Evolutionary conservation across 371 early-diverging fungal genomes (phyloP).

Genomic region (Sporodiniella umbellata): DNA sequence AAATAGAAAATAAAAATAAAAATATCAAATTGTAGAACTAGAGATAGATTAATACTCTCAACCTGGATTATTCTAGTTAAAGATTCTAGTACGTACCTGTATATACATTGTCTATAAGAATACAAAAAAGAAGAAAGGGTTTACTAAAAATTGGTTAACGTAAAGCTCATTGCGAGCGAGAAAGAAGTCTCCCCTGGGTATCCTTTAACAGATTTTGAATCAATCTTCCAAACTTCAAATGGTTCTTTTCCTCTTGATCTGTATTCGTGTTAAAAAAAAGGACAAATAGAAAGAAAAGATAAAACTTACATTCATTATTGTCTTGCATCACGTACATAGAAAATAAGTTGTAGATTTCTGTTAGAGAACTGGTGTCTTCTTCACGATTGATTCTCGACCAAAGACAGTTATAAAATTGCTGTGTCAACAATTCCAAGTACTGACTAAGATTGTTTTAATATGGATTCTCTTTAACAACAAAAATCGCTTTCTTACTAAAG

Average conservation of each 20-base stretch:
- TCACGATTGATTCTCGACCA: slow-evolving; percentile 87
- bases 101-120: too few relatives aligned
- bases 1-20: too few relatives aligned
- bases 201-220: slow-evolving; percentile 80
- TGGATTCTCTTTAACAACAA: too few relatives aligned
- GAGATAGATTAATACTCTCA: too few relatives aligned
- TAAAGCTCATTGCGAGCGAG: background rate
- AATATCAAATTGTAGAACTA: too few relatives aligned
- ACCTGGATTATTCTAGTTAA: too few relatives aligned
- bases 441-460: too few relatives aligned
- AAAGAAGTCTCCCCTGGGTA: slow-evolving; percentile 80
- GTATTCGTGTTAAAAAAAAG: background rate
- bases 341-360: slow-evolving; percentile 78
- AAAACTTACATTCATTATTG: slow-evolving; percentile 5
- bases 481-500: slow-evolving; percentile 52
- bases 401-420: slow-evolving; percentile 77
- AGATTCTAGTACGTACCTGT: too few relatives aligned
- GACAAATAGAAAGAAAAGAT: background rate
- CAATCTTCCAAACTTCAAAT: slow-evolving; percentile 62
- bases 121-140: too few relatives aligned
- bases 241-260: slow-evolving; percentile 30
- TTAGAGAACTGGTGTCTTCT: slow-evolving; percentile 69
- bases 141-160: background rate
- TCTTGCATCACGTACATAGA: slow-evolving; percentile 60
- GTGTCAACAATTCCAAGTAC: slow-evolving; percentile 63